Evolutionary conservation across 163 green algal species (phyloP).

Genomic region (Volvox carteri): DNA sequence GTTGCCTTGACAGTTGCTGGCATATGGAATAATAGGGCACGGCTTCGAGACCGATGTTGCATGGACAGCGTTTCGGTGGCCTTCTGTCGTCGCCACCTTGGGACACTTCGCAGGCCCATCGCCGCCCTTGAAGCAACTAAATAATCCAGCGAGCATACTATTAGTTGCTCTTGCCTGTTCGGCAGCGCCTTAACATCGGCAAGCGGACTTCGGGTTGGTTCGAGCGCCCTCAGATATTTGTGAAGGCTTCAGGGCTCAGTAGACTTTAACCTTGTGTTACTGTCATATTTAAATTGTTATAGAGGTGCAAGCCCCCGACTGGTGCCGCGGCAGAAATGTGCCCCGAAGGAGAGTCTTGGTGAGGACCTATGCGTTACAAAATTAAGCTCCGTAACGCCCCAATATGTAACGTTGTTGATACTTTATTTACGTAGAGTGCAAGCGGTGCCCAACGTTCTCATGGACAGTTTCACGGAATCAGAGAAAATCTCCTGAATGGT

Average conservation of each 20-base stretch:
- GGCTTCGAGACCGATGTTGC: not conserved
- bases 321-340: no score
- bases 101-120: not conserved
- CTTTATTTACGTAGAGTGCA: not conserved
- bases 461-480: not conserved
- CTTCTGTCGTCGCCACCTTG: not conserved
- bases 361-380: no score
- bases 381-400: not conserved
- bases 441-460: not conserved
- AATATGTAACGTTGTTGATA: not conserved
- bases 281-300: no score
- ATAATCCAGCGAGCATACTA: not conserved
- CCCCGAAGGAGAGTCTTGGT: no score
- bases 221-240: constrained; percentile 18
- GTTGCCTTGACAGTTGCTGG: no score
- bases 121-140: constrained; percentile 16
- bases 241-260: no score
- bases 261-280: no score
- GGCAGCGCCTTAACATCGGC: not conserved
- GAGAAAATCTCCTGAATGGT: not conserved
- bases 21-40: not conserved
- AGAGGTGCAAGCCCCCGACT: no score
- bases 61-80: not conserved
- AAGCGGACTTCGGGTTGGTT: not conserved
- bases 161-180: not conserved